Percentiles rank a stretch among this genome's conserved stretches.
phyloP scores from a whole-genome alignment of 768 basidiomycete species.

The Suillus luteus region DNA sequence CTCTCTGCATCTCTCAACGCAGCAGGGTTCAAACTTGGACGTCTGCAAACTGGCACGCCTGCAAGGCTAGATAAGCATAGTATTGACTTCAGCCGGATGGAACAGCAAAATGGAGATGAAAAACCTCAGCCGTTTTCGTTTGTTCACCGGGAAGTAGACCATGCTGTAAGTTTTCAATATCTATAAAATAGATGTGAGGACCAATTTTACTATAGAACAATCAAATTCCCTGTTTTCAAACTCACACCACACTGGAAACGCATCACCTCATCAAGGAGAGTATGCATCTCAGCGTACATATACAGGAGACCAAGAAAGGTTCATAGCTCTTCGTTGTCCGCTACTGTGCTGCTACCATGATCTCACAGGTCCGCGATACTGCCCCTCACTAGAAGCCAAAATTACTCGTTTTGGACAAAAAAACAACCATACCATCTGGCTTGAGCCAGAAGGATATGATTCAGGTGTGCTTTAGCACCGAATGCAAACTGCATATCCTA shows the following conservation, averaged over 20 bases:
- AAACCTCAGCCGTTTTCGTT: constrained; percentile 76
- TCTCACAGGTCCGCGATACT: constrained; percentile 79
- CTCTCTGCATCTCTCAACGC: constrained; percentile 72
- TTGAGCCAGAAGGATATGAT: constrained; percentile 92
- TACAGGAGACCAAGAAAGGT: constrained; percentile 90
- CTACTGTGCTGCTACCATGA: neutral
- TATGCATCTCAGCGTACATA: constrained; percentile 78
- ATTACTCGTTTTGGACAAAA: constrained; percentile 78
- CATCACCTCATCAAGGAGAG: constrained; percentile 77
- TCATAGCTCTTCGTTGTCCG: neutral
- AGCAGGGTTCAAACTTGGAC: constrained; percentile 81
- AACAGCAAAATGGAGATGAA: constrained; percentile 65
- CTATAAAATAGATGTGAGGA: constrained; percentile 5
- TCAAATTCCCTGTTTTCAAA: constrained; percentile 74
- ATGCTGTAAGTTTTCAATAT: constrained; percentile 50
- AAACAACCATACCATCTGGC: constrained; percentile 73
- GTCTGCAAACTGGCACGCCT: constrained; percentile 87
- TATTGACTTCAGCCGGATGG: constrained; percentile 67
- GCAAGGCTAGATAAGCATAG: constrained; percentile 71
- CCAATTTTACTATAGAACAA: constrained; percentile 49
- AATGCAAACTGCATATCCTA: neutral
- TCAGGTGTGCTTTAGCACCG: constrained; percentile 53
- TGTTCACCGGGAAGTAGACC: constrained; percentile 65
- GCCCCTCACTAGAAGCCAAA: constrained; percentile 89
- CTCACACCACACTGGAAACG: constrained; percentile 69